phyloP scores from a whole-genome alignment of 129 eudicot species.

The Flaveria bidentis region DNA sequence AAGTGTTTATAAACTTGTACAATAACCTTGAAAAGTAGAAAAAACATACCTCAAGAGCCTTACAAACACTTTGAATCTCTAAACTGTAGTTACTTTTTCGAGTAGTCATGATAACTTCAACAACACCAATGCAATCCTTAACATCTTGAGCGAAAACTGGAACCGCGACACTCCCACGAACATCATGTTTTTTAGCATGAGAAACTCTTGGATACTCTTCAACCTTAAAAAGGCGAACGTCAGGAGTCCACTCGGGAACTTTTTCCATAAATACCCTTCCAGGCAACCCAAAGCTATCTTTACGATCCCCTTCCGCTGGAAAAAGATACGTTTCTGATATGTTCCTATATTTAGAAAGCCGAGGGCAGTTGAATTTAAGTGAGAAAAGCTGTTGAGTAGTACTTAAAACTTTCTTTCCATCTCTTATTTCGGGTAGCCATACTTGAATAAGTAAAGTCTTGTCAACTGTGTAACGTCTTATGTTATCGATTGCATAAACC shows the following conservation, averaged over 20 bases:
- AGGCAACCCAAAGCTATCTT: conserved; percentile 68
- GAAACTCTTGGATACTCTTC: conserved; percentile 85
- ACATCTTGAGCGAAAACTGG: conserved; percentile 81
- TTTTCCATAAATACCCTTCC: conserved; percentile 77
- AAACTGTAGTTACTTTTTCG: conserved; percentile 61
- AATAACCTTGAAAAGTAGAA: conserved; percentile 14
- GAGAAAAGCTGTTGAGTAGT: conserved; percentile 75
- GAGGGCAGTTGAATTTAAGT: conserved; percentile 60
- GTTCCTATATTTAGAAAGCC: conserved; percentile 68
- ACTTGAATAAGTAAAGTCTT: conserved; percentile 70
- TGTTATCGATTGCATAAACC: conserved; percentile 54
- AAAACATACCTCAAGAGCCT: conserved; percentile 81
- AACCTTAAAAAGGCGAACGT: conserved; percentile 67
- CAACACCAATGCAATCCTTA: conserved; percentile 71
- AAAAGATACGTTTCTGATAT: conserved; percentile 63
- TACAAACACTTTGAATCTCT: conserved; percentile 83
- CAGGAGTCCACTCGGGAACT: conserved; percentile 96
- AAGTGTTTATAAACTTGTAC: background rate
- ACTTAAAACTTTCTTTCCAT: conserved; percentile 50
- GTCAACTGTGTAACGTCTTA: conserved; percentile 50
- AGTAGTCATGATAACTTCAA: conserved; percentile 76
- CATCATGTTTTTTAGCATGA: conserved; percentile 72
- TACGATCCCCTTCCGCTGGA: conserved; percentile 48
- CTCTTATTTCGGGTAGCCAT: conserved; percentile 75
- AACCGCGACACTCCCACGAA: conserved; percentile 88